Evolutionary conservation across 345 rosid genomes (phyloP).

Genomic region (Salix purpurea): DNA sequence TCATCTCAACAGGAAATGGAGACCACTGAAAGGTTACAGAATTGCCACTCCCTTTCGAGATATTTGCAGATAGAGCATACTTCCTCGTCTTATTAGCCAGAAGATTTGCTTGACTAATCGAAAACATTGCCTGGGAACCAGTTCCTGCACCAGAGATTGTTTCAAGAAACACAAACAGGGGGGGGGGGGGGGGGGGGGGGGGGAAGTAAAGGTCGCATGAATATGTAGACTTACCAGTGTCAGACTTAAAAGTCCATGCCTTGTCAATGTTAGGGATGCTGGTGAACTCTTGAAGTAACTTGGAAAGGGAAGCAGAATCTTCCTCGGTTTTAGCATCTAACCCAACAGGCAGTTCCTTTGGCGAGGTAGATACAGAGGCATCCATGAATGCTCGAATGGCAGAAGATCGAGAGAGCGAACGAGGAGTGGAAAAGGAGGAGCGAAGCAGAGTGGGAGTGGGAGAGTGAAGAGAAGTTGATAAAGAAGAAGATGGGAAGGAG

Average conservation of each 20-base stretch:
- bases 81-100: constrained; percentile 71
- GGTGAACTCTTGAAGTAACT: constrained; percentile 63
- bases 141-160: constrained; percentile 26
- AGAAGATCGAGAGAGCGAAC: constrained; percentile 15
- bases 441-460: constrained; percentile 1
- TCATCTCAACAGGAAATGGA: constrained; percentile 81
- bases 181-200: neutral
- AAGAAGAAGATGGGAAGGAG: constrained; percentile 11
- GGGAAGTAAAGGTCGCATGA: neutral
- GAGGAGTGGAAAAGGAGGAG: constrained; percentile 1
- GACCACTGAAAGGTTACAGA: constrained; percentile 61
- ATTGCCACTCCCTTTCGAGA: constrained; percentile 38
- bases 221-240: constrained; percentile 36
- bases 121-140: constrained; percentile 67
- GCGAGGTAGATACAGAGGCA: constrained; percentile 30
- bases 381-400: constrained; percentile 40
- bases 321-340: constrained; percentile 55
- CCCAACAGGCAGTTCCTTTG: constrained; percentile 39
- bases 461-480: neutral
- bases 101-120: constrained; percentile 71
- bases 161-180: neutral
- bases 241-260: constrained; percentile 70
- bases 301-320: constrained; percentile 64
- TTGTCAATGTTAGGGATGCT: constrained; percentile 60
- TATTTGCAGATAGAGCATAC: constrained; percentile 49